These are phyloP conservation scores for Neoarthrinium moseri DNA, from an alignment of 2,329 filamentous ascomycete species.

Conservation along the genomic window DNA sequence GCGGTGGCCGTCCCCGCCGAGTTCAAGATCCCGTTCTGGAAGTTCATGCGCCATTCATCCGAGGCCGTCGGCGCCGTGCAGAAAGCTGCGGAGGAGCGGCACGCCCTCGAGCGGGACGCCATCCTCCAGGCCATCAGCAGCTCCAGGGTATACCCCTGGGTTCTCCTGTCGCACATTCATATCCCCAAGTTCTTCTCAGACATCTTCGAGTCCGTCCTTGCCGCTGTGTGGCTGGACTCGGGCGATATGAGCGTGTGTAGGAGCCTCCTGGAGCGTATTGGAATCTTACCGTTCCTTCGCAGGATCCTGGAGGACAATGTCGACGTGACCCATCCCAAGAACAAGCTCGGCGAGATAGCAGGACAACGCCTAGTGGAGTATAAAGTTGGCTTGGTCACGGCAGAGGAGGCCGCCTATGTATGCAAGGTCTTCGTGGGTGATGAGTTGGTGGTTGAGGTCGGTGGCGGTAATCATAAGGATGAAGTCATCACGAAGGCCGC, in stretches of 20 bases:
- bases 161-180: conserved; percentile 61
- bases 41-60: conserved; percentile 64
- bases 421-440: conserved; percentile 53
- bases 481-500: conserved; percentile 59
- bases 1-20: conserved; percentile 24
- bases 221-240: conserved; percentile 81
- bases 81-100: conserved; percentile 39
- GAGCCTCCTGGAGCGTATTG: conserved; percentile 59
- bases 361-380: conserved; percentile 52
- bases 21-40: conserved; percentile 56
- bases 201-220: conserved; percentile 76
- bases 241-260: conserved; percentile 61
- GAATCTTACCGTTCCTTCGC: conserved; percentile 62
- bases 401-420: conserved; percentile 22
- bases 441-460: conserved; percentile 41
- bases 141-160: conserved; percentile 71
- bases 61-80: conserved; percentile 47
- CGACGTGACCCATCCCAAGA: conserved; percentile 63
- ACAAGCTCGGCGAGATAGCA: conserved; percentile 62
- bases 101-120: conserved; percentile 43
- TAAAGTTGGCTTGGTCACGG: conserved; percentile 28
- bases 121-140: conserved; percentile 50
- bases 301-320: conserved; percentile 60
- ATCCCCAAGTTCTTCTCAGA: conserved; percentile 81
- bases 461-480: conserved; percentile 43